phyloP scores from a whole-genome alignment of 2,329 filamentous ascomycete species.

The Stagonosporopsis tanaceti region DNA sequence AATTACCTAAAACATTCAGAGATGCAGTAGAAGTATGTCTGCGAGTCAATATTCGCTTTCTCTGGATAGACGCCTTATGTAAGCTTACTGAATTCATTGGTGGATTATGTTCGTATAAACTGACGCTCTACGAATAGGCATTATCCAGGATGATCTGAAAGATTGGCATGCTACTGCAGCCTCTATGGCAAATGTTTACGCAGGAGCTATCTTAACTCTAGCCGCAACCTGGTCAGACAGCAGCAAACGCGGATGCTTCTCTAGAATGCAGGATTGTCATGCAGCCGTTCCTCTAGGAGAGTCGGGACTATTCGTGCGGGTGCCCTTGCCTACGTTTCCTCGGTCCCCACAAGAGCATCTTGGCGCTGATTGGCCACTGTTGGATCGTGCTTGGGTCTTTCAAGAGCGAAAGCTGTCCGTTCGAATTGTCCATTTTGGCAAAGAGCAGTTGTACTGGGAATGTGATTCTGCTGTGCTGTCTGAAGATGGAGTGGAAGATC shows the following conservation, averaged over 20 bases:
- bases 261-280: neutral
- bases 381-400: slow-evolving; percentile 6
- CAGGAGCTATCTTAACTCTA: neutral
- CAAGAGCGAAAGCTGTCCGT: slow-evolving; percentile 1
- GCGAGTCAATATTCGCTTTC: neutral
- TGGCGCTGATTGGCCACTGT: neutral
- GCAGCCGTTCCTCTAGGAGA: neutral
- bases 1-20: neutral
- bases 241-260: neutral
- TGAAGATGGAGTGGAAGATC: neutral
- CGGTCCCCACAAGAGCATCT: neutral
- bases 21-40: neutral
- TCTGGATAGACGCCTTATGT: slow-evolving; percentile 4
- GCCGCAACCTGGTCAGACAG: neutral
- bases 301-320: neutral
- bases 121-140: neutral
- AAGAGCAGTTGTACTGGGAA: slow-evolving; percentile 2
- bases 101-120: neutral
- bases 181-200: slow-evolving; percentile 1
- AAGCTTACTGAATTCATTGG: neutral
- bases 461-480: neutral
- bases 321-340: neutral
- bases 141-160: neutral
- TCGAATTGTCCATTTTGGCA: neutral
- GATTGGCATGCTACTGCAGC: slow-evolving; percentile 3